phyloP scores from a whole-genome alignment of 371 early-diverging fungal genomes.

The Circinella umbellata region DNA sequence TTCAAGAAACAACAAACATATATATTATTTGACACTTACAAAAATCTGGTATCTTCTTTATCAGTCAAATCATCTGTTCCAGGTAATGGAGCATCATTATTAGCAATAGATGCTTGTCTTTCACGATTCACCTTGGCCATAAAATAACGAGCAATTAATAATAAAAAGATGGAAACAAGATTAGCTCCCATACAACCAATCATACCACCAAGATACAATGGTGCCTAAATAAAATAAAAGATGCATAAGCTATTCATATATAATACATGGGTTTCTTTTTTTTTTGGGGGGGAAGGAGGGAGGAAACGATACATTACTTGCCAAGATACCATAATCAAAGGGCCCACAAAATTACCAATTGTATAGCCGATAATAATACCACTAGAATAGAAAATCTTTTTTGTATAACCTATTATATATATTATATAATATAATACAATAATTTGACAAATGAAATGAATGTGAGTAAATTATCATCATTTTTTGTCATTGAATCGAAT shows the following conservation, averaged over 20 bases:
- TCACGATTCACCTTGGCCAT: slow-evolving; percentile 25
- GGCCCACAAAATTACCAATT: slow-evolving; percentile 32
- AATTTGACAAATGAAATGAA: too few relatives aligned
- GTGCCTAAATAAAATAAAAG: background rate
- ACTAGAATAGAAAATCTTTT: slow-evolving; percentile 29
- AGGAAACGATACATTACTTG: slow-evolving; percentile 6
- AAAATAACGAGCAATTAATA: slow-evolving; percentile 21
- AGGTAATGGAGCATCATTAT: slow-evolving; percentile 5
- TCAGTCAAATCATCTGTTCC: slow-evolving; percentile 24
- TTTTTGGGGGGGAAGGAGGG: too few relatives aligned
- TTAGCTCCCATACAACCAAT: slow-evolving; percentile 21
- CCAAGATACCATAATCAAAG: slow-evolving; percentile 23
- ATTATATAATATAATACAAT: too few relatives aligned
- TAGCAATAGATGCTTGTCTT: background rate
- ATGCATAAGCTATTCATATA: too few relatives aligned
- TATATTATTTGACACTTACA: slow-evolving; percentile 18
- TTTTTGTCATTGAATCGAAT: too few relatives aligned
- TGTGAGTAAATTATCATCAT: too few relatives aligned
- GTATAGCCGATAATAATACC: slow-evolving; percentile 28
- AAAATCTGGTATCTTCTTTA: slow-evolving; percentile 27
- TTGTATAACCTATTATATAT: slow-evolving; percentile 35
- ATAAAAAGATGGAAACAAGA: slow-evolving; percentile 13
- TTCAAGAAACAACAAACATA: too few relatives aligned
- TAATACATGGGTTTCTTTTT: too few relatives aligned
- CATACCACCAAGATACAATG: slow-evolving; percentile 11